phyloP scores from a whole-genome alignment of 306 rosid species.

The Bauhinia variegata region DNA sequence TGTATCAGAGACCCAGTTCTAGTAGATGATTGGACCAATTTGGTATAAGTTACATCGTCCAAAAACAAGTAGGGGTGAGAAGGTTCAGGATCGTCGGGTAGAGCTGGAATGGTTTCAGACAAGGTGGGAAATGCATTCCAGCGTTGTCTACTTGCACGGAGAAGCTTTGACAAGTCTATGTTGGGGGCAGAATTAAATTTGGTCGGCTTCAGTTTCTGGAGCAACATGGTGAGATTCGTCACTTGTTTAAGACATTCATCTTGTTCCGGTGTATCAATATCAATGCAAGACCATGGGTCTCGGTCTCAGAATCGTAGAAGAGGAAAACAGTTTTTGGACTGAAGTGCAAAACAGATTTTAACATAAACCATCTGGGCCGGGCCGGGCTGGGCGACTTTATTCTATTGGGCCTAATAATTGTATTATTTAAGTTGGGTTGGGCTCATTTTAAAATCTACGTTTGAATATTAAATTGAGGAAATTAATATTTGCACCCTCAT shows the following conservation, averaged over 20 bases:
- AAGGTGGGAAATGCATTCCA: constrained; percentile 15
- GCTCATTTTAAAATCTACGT: too few species aligned
- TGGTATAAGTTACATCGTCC: constrained; percentile 41
- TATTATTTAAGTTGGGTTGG: too few species aligned
- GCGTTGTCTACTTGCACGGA: constrained; percentile 11
- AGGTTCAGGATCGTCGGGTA: not conserved
- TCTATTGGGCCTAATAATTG: too few species aligned
- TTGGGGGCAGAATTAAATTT: constrained; percentile 8
- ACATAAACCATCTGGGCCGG: too few species aligned
- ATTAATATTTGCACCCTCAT: too few species aligned
- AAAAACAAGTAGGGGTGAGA: constrained; percentile 12
- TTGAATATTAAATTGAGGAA: too few species aligned
- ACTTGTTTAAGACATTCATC: not conserved
- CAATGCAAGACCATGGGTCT: too few species aligned
- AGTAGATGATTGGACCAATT: constrained; percentile 37
- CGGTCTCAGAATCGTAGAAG: too few species aligned
- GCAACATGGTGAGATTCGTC: not conserved
- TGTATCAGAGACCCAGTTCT: constrained; percentile 34
- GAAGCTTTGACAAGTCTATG: not conserved
- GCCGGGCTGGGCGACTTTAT: too few species aligned
- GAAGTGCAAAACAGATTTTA: too few species aligned
- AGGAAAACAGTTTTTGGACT: too few species aligned
- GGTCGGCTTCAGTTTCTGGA: not conserved
- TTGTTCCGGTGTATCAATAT: not conserved
- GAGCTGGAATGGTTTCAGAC: not conserved